Evolutionary conservation across 2,329 filamentous ascomycete species (phyloP), one percentile per base, ranked within the genome.

Genomic region (Curvularia spicifera): DNA sequence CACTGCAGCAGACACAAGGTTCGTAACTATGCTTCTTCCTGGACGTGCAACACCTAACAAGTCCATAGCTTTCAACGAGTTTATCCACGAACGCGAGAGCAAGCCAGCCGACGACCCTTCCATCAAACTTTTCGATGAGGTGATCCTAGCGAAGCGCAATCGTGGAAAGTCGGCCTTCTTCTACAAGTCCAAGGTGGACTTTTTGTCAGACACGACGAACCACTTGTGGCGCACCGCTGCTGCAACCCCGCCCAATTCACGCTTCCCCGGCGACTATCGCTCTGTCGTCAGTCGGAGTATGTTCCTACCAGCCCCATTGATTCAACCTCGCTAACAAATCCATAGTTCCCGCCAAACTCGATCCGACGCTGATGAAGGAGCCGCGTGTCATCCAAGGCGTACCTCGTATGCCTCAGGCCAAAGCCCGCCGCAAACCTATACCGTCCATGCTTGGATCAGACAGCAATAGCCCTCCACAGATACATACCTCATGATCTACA

Each of bases 331-430:
- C 79, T 54, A 85, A 42, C 84, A 84, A n/a, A 84, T n/a, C 22
- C 29, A 10, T 53, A 87, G 86, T 91, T 37, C 95, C 95, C 5
- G 87, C 91, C 7, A 93, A 91, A 71, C 84, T 99, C 9, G 95
- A 99, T 70, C 85, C 89, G 4, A 85, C 87, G 13, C 81, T 97
- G 46, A 97, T 98, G 92, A 91, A 92, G 75, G 93, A 97, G 78
- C 93, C 93, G 29, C 86, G 93, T 57, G 88, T 91, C 61, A 94
- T 97, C 39, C 92, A 96, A 75, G 93, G 93, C 35, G 88, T 93
- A n/a, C 93, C 93, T 28, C 79, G 85, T 57, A 80, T 86, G 15
- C 81, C 82, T 51, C 76, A 77, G 59, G 75, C 75, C n/a, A 78
- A 81, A 64, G 79, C 81, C 24, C 78, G 79, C 53, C 73, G 81